Evolutionary conservation across 805 yeast genomes (phyloP).

Genomic region (Kodamaea fukazawae): DNA sequence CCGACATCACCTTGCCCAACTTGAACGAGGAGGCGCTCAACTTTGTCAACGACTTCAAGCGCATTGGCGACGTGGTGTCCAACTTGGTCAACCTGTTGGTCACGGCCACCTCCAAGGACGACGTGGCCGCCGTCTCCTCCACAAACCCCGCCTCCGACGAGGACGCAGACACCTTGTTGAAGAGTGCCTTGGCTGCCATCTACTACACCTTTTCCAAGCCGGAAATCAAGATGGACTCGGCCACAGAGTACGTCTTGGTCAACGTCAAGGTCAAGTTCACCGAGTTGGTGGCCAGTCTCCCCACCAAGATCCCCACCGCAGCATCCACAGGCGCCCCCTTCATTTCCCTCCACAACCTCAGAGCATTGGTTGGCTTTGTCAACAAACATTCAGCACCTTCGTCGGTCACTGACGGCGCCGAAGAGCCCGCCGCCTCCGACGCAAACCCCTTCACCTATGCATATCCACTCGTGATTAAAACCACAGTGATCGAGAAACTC

Average conservation of each 20-base stretch:
- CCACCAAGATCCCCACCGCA: constrained; percentile 48
- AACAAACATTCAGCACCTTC: constrained; percentile 33
- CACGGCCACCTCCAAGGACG: constrained; percentile 15
- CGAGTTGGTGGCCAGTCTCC: constrained; percentile 58
- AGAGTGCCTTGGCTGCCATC: constrained; percentile 40
- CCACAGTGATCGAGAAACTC: constrained; percentile 39
- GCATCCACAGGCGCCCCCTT: constrained; percentile 51
- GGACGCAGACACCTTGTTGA: constrained; percentile 22
- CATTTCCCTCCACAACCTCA: constrained; percentile 55
- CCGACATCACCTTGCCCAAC: constrained; percentile 71
- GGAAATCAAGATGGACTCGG: constrained; percentile 9
- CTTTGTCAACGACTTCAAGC: constrained; percentile 18
- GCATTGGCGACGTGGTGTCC: constrained; percentile 26
- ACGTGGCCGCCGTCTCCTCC: constrained; percentile 5
- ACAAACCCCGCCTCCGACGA: constrained; percentile 1
- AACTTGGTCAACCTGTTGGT: constrained; percentile 27
- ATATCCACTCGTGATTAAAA: constrained; percentile 34
- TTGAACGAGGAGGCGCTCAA: constrained; percentile 23
- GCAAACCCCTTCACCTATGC: constrained; percentile 5
- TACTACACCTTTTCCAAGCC: constrained; percentile 37
- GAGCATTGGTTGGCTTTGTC: constrained; percentile 59
- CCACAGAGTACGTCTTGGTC: constrained; percentile 55
- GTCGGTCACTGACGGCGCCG: constrained; percentile 26
- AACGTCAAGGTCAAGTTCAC: constrained; percentile 64
- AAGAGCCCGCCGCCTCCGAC: constrained; percentile 13